Base-by-base conservation (phyloP, 805 yeast genomes). In the Candida nonsorbophila region DNA sequence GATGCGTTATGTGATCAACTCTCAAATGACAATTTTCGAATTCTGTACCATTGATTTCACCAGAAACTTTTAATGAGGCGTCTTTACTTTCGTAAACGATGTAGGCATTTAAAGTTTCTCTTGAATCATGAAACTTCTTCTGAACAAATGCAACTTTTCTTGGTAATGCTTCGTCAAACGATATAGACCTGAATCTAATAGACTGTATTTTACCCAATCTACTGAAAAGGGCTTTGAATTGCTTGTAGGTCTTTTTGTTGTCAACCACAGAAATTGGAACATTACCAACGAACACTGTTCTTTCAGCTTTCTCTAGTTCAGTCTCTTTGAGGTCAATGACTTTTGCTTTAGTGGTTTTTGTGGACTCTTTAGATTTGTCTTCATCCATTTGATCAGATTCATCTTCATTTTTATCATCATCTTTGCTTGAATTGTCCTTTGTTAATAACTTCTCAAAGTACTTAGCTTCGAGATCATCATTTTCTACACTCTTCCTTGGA, bases 1-100 rank as follows among this genome's bases (percentile, higher is more conserved):
- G 97, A 53, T 87, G 95, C 0, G 94, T 74, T n/a, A 88, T 83
- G 34, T 87, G 87, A 53, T 92, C 98, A 8, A 90, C 90, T 49
- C 97, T 73, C 25, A 92, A 47, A 55, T 92, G 98, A 52, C 78
- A 78, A 27, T 72, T 73, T 32, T 70, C 67, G 51, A 85, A 83
- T 8, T 81, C 63, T 4, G 64, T 49, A 24, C 84, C 94, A 50
- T 92, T 92, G 29, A 79, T 53, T 25, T 51, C 43, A 21, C 67
- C 49, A 1, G 74, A 59, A 7, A 71, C 67, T 36, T 68, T 69
- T 27, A 57, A 33, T 1, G 79, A 72, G 9, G 66, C 58, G 22
- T 58, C 63, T 41, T 72, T 74, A 14, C 67, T 68, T 31, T 69
- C 68, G 60, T 72, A 90, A 3, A 92, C 97, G 27, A 90, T 68